Percentiles rank a stretch among this genome's conserved stretches.
phyloP scores from a whole-genome alignment of 2,329 filamentous ascomycete species.

The Cladosporium cucumerinum region DNA sequence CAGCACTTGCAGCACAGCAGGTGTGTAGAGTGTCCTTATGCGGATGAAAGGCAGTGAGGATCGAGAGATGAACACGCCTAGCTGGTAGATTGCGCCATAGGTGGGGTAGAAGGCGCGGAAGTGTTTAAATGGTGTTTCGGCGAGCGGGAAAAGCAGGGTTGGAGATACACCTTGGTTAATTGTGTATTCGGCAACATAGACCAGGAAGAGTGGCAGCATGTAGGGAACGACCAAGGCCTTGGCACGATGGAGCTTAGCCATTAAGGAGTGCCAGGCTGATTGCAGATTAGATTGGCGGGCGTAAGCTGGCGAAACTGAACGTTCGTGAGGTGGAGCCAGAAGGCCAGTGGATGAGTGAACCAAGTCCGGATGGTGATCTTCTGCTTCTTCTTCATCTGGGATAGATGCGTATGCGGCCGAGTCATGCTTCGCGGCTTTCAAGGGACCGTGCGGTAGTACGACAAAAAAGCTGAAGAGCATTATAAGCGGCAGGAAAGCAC shows the following conservation, averaged over 20 bases:
- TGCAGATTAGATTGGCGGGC: constrained; percentile 4
- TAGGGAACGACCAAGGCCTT: constrained; percentile 69
- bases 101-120: constrained; percentile 90
- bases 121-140: constrained; percentile 70
- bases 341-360: constrained; percentile 35
- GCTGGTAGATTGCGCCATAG: constrained; percentile 91
- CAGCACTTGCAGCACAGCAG: constrained; percentile 73
- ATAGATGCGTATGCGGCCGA: constrained; percentile 55
- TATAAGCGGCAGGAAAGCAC: constrained; percentile 72
- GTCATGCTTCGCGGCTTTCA: constrained; percentile 48
- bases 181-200: constrained; percentile 94
- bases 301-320: constrained; percentile 31
- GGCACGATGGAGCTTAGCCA: constrained; percentile 57
- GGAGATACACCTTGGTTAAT: constrained; percentile 95
- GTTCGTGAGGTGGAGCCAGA: constrained; percentile 27
- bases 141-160: constrained; percentile 80
- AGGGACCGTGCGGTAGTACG: constrained; percentile 66
- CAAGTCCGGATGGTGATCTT: constrained; percentile 21
- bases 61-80: constrained; percentile 90
- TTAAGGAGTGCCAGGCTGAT: constrained; percentile 21
- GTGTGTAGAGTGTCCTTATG: constrained; percentile 75
- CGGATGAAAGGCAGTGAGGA: constrained; percentile 86
- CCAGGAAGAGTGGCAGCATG: constrained; percentile 87
- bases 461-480: constrained; percentile 87
- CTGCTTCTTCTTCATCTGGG: constrained; percentile 43